Percentiles rank a stretch among this genome's conserved stretches.
These are phyloP conservation scores for Akanthomyces lecanii DNA, from an alignment of 2,329 filamentous ascomycete genomes.

Conservation along the genomic window DNA sequence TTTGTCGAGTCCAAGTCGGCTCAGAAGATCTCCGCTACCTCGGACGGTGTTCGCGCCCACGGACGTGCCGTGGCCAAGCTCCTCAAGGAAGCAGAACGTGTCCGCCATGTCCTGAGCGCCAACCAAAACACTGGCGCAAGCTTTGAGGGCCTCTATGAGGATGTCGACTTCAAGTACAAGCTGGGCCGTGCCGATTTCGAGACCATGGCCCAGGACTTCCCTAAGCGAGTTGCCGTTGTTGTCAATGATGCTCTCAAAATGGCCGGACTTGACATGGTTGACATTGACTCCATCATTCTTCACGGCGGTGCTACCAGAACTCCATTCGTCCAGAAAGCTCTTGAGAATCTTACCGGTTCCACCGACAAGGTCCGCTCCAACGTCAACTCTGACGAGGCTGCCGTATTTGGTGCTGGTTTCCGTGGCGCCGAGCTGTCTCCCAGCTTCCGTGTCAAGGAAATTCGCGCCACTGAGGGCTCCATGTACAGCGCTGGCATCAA, in stretches of 20 bases:
- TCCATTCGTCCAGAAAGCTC: slow-evolving; percentile 86
- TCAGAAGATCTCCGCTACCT: slow-evolving; percentile 59
- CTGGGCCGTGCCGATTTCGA: slow-evolving; percentile 78
- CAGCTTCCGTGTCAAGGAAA: slow-evolving; percentile 97
- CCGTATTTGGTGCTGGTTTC: slow-evolving; percentile 93
- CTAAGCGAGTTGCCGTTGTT: slow-evolving; percentile 62
- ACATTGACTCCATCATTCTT: slow-evolving; percentile 86
- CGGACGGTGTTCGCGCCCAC: slow-evolving; percentile 63
- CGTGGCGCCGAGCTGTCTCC: slow-evolving; percentile 88
- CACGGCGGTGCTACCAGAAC: slow-evolving; percentile 88
- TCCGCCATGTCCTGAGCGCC: slow-evolving; percentile 87
- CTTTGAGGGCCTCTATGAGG: slow-evolving; percentile 88
- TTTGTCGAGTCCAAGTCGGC: slow-evolving; percentile 68
- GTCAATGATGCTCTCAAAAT: slow-evolving; percentile 70
- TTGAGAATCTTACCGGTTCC: slow-evolving; percentile 70
- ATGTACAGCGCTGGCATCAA: slow-evolving; percentile 71
- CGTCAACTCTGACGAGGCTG: slow-evolving; percentile 95
- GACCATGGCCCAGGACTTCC: slow-evolving; percentile 64
- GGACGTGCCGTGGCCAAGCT: slow-evolving; percentile 84
- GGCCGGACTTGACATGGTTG: slow-evolving; percentile 66
- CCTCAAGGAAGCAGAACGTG: slow-evolving; percentile 84
- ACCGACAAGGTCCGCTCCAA: slow-evolving; percentile 82
- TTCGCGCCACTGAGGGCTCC: slow-evolving; percentile 73
- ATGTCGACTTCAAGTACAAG: slow-evolving; percentile 92
- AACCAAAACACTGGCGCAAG: slow-evolving; percentile 76